phyloP scores from a whole-genome alignment of 2,329 filamentous ascomycete species.

The Colletotrichum sp. region DNA sequence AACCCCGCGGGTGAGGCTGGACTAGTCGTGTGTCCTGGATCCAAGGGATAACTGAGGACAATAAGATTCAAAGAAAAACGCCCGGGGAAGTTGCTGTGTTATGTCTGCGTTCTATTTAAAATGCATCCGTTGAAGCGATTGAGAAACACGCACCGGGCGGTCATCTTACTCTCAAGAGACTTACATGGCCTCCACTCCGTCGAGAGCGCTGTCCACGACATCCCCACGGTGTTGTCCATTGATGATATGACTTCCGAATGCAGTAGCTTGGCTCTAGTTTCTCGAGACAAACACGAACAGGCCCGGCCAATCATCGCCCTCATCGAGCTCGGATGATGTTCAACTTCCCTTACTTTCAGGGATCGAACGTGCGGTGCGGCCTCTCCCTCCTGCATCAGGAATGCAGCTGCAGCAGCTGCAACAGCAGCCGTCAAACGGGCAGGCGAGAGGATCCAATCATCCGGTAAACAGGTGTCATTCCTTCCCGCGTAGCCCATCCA shows the following conservation, averaged over 20 bases:
- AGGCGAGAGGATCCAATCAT: background rate
- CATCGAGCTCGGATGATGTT: background rate
- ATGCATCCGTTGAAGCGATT: background rate
- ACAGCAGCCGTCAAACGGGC: background rate
- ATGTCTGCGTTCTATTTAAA: too few relatives aligned
- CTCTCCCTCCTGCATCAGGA: background rate
- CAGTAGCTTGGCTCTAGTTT: background rate
- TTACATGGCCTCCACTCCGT: background rate
- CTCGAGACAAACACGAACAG: background rate
- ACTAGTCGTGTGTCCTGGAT: background rate
- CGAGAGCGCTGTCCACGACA: background rate
- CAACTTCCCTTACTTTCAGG: background rate
- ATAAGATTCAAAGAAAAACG: too few relatives aligned
- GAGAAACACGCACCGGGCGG: rapidly evolving
- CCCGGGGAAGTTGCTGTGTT: too few relatives aligned
- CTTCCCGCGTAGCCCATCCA: background rate
- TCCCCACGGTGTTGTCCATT: background rate
- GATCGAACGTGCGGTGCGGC: background rate
- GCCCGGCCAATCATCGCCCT: background rate
- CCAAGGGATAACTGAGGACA: rapidly evolving
- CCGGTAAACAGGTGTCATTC: background rate
- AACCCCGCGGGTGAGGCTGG: background rate
- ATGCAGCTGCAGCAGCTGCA: background rate
- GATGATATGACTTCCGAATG: background rate
- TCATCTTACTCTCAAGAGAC: background rate